Conservation (phyloP, 164 flowering plant species). For the Chimonanthus salicifolius region DNA sequence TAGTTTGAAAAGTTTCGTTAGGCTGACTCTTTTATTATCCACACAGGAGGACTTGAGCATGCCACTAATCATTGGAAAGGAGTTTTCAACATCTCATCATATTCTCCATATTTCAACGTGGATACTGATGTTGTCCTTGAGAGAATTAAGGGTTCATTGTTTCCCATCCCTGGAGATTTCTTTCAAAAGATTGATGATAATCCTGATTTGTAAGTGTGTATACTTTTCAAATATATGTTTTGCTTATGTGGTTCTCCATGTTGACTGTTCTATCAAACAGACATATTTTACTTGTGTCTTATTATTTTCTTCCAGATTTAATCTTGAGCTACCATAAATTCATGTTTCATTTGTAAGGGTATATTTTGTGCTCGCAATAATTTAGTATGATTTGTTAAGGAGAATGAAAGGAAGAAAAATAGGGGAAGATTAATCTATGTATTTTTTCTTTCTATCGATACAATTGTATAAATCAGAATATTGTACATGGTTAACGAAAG, state of each 20-base stretch:
- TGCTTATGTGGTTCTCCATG: background rate
- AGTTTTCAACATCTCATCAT: constrained; percentile 67
- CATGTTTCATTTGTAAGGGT: background rate
- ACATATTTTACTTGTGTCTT: too few relatives aligned
- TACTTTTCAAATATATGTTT: background rate
- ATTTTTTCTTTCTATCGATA: too few relatives aligned
- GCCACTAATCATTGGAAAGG: constrained; percentile 71
- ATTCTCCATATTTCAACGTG: constrained; percentile 85
- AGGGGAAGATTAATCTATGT: too few relatives aligned
- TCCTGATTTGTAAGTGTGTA: constrained; percentile 85
- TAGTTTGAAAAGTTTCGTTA: too few relatives aligned
- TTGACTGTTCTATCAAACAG: too few relatives aligned
- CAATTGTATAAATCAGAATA: too few relatives aligned
- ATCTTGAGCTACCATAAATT: background rate
- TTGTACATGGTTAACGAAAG: too few relatives aligned
- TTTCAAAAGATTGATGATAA: constrained; percentile 84
- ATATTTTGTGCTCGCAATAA: background rate
- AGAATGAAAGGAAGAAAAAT: too few relatives aligned
- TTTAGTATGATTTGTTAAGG: too few relatives aligned
- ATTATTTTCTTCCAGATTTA: too few relatives aligned
- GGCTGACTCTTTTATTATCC: background rate
- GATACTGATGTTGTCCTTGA: constrained; percentile 84
- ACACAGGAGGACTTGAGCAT: constrained; percentile 62
- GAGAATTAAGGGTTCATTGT: constrained; percentile 67
- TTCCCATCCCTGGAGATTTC: constrained; percentile 71